phyloP scores from a whole-genome alignment of 2,329 filamentous ascomycete genomes.

The Fusarium redolens region DNA sequence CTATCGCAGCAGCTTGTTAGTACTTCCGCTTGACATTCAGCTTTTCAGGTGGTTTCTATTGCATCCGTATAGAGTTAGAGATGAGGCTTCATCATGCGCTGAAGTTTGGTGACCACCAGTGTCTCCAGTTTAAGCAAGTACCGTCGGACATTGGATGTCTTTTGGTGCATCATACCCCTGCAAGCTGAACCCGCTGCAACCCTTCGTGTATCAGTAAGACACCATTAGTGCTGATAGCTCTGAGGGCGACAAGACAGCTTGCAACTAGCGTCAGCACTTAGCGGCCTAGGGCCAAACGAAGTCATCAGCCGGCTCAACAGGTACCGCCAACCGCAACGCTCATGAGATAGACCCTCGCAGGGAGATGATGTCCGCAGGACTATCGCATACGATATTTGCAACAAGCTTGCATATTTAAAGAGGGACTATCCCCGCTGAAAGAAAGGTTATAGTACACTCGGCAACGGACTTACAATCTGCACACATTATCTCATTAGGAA shows the following conservation, averaged over 20 bases:
- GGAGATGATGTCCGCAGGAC: not conserved
- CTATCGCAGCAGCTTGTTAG: no score
- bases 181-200: not conserved
- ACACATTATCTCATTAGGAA: not conserved
- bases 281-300: accelerated
- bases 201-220: no score
- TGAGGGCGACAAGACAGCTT: not conserved
- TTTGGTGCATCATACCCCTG: not conserved
- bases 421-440: no score
- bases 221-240: no score
- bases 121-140: not conserved
- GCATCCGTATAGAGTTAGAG: not conserved
- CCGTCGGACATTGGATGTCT: not conserved
- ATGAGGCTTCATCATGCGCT: accelerated
- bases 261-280: not conserved
- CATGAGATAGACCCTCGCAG: accelerated
- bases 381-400: not conserved
- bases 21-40: no score
- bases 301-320: not conserved
- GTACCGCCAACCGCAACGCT: not conserved
- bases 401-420: not conserved
- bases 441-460: no score
- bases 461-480: no score
- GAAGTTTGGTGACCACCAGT: accelerated
- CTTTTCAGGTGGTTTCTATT: not conserved